These are phyloP conservation scores for Pseudocercospora crystallina DNA, from an alignment of 2,329 filamentous ascomycete genomes.

Conservation along the genomic window DNA sequence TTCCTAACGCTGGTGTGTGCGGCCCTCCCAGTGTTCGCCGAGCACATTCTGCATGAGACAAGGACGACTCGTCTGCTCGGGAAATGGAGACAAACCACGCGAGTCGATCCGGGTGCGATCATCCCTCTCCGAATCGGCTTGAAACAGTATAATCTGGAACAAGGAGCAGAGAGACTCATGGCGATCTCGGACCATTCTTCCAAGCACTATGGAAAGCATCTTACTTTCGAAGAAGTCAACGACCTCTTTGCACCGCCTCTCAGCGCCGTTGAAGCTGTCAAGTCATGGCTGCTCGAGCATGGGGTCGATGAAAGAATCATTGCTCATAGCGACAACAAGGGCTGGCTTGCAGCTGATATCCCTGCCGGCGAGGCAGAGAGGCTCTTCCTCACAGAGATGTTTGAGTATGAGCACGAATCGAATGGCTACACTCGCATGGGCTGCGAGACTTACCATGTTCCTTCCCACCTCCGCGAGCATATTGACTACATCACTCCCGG, in stretches of 20 bases:
- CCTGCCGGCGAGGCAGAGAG: slow-evolving; percentile 38
- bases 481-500: slow-evolving; percentile 56
- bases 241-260: slow-evolving; percentile 41
- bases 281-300: slow-evolving; percentile 38
- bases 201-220: slow-evolving; percentile 36
- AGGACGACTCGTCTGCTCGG: not conserved
- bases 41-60: slow-evolving; percentile 23
- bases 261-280: slow-evolving; percentile 35
- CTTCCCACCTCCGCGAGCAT: slow-evolving; percentile 44
- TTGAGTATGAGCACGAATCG: slow-evolving; percentile 23
- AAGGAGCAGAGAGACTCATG: slow-evolving; percentile 31
- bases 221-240: slow-evolving; percentile 37
- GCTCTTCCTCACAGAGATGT: slow-evolving; percentile 42
- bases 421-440: slow-evolving; percentile 28
- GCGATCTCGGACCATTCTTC: slow-evolving; percentile 35
- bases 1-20: no score
- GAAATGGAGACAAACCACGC: slow-evolving; percentile 36
- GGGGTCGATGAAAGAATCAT: slow-evolving; percentile 32
- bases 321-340: slow-evolving; percentile 32
- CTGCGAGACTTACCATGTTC: slow-evolving; percentile 41
- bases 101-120: slow-evolving; percentile 36
- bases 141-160: slow-evolving; percentile 23
- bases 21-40: not conserved
- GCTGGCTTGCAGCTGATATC: slow-evolving; percentile 44
- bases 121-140: slow-evolving; percentile 27